Evolutionary conservation across 1,284 basidiomycete species (phyloP), one percentile per base, ranked within the genome.

Genomic region (Cystobasidiaceae sp.): DNA sequence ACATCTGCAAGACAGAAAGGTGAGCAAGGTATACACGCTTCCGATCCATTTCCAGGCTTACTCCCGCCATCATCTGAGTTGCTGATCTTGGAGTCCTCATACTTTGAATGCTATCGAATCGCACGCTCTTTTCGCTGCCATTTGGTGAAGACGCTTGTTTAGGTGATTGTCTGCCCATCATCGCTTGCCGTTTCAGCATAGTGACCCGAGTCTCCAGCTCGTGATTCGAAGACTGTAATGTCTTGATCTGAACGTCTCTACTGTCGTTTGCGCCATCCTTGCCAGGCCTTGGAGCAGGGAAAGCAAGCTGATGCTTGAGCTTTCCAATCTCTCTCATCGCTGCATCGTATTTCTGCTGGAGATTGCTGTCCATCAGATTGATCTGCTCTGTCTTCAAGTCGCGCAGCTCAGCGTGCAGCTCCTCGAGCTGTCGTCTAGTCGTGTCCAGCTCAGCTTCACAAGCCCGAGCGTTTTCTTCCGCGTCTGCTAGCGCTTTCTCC

Each of bases 301-400:
- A 37, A 41, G 80, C 81, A 25, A 92, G 79, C 50, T 88, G 76
- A 0, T 84, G 81, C 52, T 83, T 84, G 48, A 94, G 79, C 19
- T 84, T 82, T 0, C 86, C 87, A 65, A 92, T 88, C 75, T 93
- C 89, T 71, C 81, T 84, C 73, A 89, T 82, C 0, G 91, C 90
- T 1, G 85, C 82, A 67, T 90, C 87, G 25, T 93, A 81, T 68
- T 92, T 87, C 5, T 81, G 80, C 74, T 93, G 88, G 44, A 93
- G 27, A 19, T 66, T 57, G 27, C 49, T 54, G 1, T 34, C 68
- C n/a, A 73, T 62, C 11, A 70, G 59, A 34, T 70, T 70, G 28
- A 67, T 49, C 54, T 71, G 69, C 15, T 69, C 61, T n/a, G 67
- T 41, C 43, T 68, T 66, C 39, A 73, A 55, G n/a, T 67, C 61